phyloP scores from a whole-genome alignment of 768 basidiomycete species.

The Trametes elegans region DNA sequence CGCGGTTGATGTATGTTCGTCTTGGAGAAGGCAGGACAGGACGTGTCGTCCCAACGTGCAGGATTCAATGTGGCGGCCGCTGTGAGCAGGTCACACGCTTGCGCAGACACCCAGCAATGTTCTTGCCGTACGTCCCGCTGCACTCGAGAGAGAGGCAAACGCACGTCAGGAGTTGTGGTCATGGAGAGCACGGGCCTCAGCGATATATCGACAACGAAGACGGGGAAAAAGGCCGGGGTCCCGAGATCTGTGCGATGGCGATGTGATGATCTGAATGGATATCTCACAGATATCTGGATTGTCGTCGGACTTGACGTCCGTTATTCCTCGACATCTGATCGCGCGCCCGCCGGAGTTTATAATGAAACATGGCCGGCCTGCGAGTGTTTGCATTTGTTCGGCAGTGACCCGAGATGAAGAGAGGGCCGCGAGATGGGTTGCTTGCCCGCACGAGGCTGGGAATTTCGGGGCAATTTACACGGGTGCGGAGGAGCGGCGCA shows the following conservation, averaged over 20 bases:
- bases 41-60: background rate
- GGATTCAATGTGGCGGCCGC: background rate
- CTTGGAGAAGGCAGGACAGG: background rate
- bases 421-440: background rate
- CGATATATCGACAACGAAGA: too few species aligned
- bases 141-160: too few species aligned
- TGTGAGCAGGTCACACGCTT: background rate
- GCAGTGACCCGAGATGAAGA: background rate
- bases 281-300: constrained; percentile 15
- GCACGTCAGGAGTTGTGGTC: too few species aligned
- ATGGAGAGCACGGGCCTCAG: too few species aligned
- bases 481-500: too few species aligned
- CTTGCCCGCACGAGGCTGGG: background rate
- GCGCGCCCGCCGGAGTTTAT: background rate
- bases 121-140: too few species aligned
- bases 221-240: background rate
- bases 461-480: too few species aligned
- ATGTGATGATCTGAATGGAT: constrained; percentile 9
- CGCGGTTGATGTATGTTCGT: background rate
- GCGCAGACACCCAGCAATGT: too few species aligned
- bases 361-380: background rate
- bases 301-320: constrained; percentile 8
- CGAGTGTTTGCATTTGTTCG: background rate
- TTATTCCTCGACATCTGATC: constrained; percentile 12
- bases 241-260: constrained; percentile 14